Evolutionary conservation across 805 yeast genomes (phyloP), one percentile per base, ranked within the genome.

Genomic region (Myxozyma geophila): DNA sequence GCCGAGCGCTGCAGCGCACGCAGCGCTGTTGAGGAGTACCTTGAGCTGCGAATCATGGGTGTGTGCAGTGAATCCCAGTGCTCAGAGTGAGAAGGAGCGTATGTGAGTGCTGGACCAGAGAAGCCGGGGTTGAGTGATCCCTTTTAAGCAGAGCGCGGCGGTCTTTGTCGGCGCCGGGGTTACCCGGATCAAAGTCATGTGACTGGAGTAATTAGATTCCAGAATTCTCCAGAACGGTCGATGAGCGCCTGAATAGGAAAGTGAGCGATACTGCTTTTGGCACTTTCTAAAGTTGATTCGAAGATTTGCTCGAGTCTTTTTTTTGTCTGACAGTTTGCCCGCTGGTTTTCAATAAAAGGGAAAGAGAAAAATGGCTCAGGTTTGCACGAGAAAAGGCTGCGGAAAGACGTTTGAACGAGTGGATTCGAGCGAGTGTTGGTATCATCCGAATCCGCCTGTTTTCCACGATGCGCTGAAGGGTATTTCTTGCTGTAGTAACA

Each of bases 381-480:
- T 35, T 19, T 66, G 69, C 67, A 55, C 64, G 7, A 66, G 48
- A 39, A 60, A 65, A 21, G 68, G 69, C 54, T 66, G 67, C 40
- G 65, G 63, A 7, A 56, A 57, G 56, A 15, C 23, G 44, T 66
- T 66, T 43, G 66, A 67, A 13, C 43, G 41, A 28, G 60, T 59
- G 3, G 65, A 67, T 41, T 66, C 58, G 36, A 47, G 54, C 28
- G 57, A 57, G 37, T 71, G 73, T 56, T 43, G 58, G 49, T 70
- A 70, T 46, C 73, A 70, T 56, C 64, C 71, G 7, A 70, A 71
- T 9, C 67, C 68, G 17, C 73, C 72, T 8, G 60, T 70, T 13
- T 70, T 71, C 40, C 73, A 70, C 63, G 73, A 70, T 46, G 70
- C 73, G 1, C 44, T 70, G 49, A 70, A 69, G 50, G 70, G 72